Conservation (phyloP, 176 grass and related monocot genomes). For the Carex littledalei region DNA sequence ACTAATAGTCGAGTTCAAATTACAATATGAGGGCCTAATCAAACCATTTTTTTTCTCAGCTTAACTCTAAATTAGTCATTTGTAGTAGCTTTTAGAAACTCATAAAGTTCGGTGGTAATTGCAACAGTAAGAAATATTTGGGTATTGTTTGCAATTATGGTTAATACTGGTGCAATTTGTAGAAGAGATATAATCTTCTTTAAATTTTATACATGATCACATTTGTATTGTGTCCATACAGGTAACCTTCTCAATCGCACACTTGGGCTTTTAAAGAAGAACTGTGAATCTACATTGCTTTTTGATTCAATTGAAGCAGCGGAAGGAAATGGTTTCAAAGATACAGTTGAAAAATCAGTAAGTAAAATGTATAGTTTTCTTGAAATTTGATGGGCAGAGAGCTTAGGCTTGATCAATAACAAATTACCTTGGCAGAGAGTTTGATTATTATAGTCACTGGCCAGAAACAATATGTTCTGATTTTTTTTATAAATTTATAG, state of each 20-base stretch:
- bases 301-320: slow-evolving; percentile 69
- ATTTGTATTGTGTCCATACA: slow-evolving; percentile 20
- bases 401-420: slow-evolving; percentile 7
- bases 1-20: neutral
- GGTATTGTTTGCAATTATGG: neutral
- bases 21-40: neutral
- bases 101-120: neutral
- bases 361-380: slow-evolving; percentile 17
- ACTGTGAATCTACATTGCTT: slow-evolving; percentile 64
- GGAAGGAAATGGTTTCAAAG: slow-evolving; percentile 56
- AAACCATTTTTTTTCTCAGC: neutral
- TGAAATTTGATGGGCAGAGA: slow-evolving; percentile 9
- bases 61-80: neutral
- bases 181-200: neutral
- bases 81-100: neutral
- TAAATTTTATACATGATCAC: neutral
- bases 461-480: neutral
- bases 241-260: slow-evolving; percentile 97
- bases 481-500: slow-evolving; percentile 33
- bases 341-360: slow-evolving; percentile 73
- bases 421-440: neutral
- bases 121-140: neutral
- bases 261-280: slow-evolving; percentile 91
- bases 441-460: slow-evolving; percentile 4
- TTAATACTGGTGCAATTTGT: neutral